phyloP scores from a whole-genome alignment of 139 green algal genomes.

The Bryopsis sp. region DNA sequence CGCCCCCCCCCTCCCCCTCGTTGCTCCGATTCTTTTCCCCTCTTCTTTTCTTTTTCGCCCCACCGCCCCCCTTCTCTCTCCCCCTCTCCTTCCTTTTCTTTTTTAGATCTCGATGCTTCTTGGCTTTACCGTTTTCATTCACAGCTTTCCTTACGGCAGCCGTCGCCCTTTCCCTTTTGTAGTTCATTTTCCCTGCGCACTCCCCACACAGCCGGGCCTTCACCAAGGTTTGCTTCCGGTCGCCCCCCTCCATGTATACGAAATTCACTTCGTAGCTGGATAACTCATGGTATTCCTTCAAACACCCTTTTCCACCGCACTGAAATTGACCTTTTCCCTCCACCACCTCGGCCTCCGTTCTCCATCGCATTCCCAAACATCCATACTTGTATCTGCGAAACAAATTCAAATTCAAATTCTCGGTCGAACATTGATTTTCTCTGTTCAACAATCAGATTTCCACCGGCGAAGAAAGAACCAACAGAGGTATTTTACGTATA shows the following conservation, averaged over 20 bases:
- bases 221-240: constrained; percentile 56
- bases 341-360: constrained; percentile 71
- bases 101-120: background rate
- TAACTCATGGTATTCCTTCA: constrained; percentile 39
- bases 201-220: constrained; percentile 1
- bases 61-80: no score
- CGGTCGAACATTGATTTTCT: background rate
- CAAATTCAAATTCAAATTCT: background rate
- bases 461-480: no score
- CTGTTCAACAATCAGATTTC: no score
- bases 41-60: background rate
- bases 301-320: constrained; percentile 56
- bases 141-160: background rate
- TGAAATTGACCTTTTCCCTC: constrained; percentile 80
- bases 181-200: constrained; percentile 16
- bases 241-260: constrained; percentile 69
- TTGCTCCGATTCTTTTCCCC: constrained; percentile 2
- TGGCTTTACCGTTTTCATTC: background rate
- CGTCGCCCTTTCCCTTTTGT: background rate
- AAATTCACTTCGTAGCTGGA: constrained; percentile 85
- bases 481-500: no score
- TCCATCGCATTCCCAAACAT: constrained; percentile 80
- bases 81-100: no score
- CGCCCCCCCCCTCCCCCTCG: no score
- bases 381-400: constrained; percentile 42